A percentile compares a stretch with the other conserved stretches of the same genome.
These are phyloP conservation scores for Diplodia corticola DNA, from an alignment of 2,329 filamentous ascomycete genomes.

Conservation along the genomic window DNA sequence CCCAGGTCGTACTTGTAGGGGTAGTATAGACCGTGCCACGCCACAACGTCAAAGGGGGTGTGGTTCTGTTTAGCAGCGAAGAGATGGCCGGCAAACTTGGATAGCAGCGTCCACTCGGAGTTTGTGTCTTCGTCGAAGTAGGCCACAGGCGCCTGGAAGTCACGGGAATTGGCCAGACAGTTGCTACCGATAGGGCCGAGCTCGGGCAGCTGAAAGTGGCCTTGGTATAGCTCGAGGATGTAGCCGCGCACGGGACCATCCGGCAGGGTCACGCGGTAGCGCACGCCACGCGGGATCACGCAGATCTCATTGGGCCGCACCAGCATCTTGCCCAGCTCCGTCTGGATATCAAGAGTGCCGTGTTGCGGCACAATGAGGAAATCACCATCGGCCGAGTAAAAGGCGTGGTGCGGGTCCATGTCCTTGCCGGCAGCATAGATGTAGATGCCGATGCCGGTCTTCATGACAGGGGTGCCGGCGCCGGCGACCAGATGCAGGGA, in stretches of 20 bases:
- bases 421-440: constrained; percentile 76
- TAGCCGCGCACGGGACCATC: constrained; percentile 64
- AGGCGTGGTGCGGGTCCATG: constrained; percentile 73
- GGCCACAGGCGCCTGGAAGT: constrained; percentile 65
- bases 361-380: constrained; percentile 66
- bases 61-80: constrained; percentile 63
- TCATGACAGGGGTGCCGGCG: constrained; percentile 75
- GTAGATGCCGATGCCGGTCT: constrained; percentile 76
- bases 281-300: constrained; percentile 66
- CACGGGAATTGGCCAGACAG: constrained; percentile 63
- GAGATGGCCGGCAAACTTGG: constrained; percentile 63
- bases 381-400: constrained; percentile 78
- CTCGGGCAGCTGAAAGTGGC: constrained; percentile 65
- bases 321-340: constrained; percentile 64
- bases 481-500: constrained; percentile 72
- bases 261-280: constrained; percentile 62
- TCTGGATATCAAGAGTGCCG: constrained; percentile 66
- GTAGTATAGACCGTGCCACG: constrained; percentile 71
- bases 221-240: constrained; percentile 66
- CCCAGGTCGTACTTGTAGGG: constrained; percentile 60
- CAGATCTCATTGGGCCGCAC: constrained; percentile 69
- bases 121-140: constrained; percentile 57
- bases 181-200: constrained; percentile 67
- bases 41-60: constrained; percentile 70
- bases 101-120: constrained; percentile 58